These are phyloP conservation scores for Paraphaeosphaeria sporulosa DNA, from an alignment of 2,329 filamentous ascomycete genomes.

Conservation along the genomic window DNA sequence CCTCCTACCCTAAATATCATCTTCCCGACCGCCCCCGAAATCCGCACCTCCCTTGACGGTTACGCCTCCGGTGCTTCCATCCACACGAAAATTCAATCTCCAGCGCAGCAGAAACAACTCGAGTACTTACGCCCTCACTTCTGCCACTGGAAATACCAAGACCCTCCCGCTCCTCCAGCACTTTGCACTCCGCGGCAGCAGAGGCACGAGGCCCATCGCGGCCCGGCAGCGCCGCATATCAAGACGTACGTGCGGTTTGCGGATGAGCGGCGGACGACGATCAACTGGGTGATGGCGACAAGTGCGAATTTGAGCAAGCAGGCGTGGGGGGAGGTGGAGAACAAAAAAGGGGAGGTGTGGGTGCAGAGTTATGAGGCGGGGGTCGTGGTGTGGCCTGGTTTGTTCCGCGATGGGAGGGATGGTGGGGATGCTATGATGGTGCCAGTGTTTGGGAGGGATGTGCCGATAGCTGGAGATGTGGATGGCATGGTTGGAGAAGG, in stretches of 20 bases:
- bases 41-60: slow-evolving; percentile 77
- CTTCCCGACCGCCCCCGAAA: slow-evolving; percentile 82
- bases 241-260: slow-evolving; percentile 82
- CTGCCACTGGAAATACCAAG: slow-evolving; percentile 72
- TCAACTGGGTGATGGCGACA: slow-evolving; percentile 87
- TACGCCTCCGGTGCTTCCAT: slow-evolving; percentile 81
- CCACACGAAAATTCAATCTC: slow-evolving; percentile 77
- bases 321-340: slow-evolving; percentile 78
- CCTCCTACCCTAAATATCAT: slow-evolving; percentile 72
- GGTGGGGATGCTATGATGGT: slow-evolving; percentile 63
- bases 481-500: background rate
- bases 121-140: slow-evolving; percentile 74
- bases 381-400: slow-evolving; percentile 79
- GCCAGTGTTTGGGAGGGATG: slow-evolving; percentile 71
- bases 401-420: slow-evolving; percentile 50
- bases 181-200: background rate
- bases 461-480: slow-evolving; percentile 44
- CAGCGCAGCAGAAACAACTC: slow-evolving; percentile 76
- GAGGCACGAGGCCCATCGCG: slow-evolving; percentile 36
- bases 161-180: background rate
- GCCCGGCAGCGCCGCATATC: slow-evolving; percentile 80
- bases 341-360: slow-evolving; percentile 66
- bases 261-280: slow-evolving; percentile 51
- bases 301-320: slow-evolving; percentile 93
- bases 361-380: slow-evolving; percentile 86